A percentile compares a stretch with the other conserved stretches of the same genome.
Evolutionary conservation across 2,329 filamentous ascomycete species (phyloP).

Genomic region (Tolypocladium capitatum): DNA sequence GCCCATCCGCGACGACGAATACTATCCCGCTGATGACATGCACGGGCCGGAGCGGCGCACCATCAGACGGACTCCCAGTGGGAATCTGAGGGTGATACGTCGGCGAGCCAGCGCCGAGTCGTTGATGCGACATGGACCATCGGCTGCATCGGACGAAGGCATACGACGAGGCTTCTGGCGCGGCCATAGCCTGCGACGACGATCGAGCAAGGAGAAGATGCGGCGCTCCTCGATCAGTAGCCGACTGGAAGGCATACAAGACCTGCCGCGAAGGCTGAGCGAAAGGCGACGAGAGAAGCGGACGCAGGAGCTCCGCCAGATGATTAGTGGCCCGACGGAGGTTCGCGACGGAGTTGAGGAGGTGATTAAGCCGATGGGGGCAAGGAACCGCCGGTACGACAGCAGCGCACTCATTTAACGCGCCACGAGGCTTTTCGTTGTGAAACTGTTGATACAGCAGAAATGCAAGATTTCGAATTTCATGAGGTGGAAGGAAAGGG

Average conservation of each 20-base stretch:
- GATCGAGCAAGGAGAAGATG: slow-evolving; percentile 10
- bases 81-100: slow-evolving; percentile 45
- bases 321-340: slow-evolving; percentile 45
- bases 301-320: slow-evolving; percentile 42
- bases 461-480: not conserved
- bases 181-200: slow-evolving; percentile 14
- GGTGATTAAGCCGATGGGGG: slow-evolving; percentile 31
- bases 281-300: slow-evolving; percentile 47
- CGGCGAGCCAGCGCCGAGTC: slow-evolving; percentile 36
- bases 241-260: slow-evolving; percentile 38
- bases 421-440: not conserved
- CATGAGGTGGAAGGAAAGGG: not conserved
- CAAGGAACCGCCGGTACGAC: slow-evolving; percentile 2
- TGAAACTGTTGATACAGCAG: not conserved
- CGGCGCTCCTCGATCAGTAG: slow-evolving; percentile 29
- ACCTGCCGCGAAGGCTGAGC: slow-evolving; percentile 40
- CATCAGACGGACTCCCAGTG: slow-evolving; percentile 45
- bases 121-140: slow-evolving; percentile 21
- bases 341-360: slow-evolving; percentile 46
- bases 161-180: slow-evolving; percentile 17
- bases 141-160: slow-evolving; percentile 16
- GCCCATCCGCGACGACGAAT: slow-evolving; percentile 31
- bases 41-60: slow-evolving; percentile 38
- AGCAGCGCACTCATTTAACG: not conserved
- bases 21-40: slow-evolving; percentile 16